These are phyloP conservation scores for Fusarium mangiferae DNA, from an alignment of 2,329 filamentous ascomycete genomes.

Conservation along the genomic window DNA sequence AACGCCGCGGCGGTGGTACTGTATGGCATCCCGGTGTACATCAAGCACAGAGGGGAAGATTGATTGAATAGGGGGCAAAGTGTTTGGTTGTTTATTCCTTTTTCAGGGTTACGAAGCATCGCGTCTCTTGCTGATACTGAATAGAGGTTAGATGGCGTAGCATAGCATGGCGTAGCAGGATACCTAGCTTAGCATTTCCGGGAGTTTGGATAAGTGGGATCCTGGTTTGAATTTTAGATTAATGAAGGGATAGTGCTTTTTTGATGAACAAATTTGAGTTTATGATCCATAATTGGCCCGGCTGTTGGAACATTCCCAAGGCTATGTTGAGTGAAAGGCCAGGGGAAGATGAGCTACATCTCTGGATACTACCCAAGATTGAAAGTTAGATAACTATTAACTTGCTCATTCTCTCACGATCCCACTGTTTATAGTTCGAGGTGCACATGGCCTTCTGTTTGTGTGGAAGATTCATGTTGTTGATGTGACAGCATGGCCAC, in stretches of 20 bases:
- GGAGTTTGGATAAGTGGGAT: conserved; percentile 33
- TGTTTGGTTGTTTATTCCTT: conserved; percentile 5
- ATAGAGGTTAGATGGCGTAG: conserved; percentile 12
- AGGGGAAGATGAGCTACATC: not conserved
- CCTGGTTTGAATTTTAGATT: conserved; percentile 16
- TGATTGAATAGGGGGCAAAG: conserved; percentile 28
- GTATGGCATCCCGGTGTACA: conserved; percentile 93
- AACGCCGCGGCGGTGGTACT: conserved; percentile 94
- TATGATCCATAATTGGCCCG: not conserved
- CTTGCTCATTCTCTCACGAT: not conserved
- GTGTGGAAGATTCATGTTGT: not conserved
- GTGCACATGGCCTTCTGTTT: not conserved
- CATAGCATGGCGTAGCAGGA: conserved; percentile 17
- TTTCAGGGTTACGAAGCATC: conserved; percentile 6
- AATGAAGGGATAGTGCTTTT: conserved; percentile 20
- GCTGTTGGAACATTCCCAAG: not conserved
- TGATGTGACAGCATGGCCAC: not conserved
- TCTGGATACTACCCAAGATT: not conserved
- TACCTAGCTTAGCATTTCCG: conserved; percentile 24
- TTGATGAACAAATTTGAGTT: not conserved
- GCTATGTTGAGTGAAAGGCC: not conserved
- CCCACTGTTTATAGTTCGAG: conserved; percentile 1
- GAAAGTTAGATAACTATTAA: not conserved
- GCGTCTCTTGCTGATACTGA: conserved; percentile 1
- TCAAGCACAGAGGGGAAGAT: conserved; percentile 54